Percentiles rank a stretch among this genome's conserved stretches.
Conservation (phyloP, 371 early-diverging fungal genomes). For the Circinella umbellata region DNA sequence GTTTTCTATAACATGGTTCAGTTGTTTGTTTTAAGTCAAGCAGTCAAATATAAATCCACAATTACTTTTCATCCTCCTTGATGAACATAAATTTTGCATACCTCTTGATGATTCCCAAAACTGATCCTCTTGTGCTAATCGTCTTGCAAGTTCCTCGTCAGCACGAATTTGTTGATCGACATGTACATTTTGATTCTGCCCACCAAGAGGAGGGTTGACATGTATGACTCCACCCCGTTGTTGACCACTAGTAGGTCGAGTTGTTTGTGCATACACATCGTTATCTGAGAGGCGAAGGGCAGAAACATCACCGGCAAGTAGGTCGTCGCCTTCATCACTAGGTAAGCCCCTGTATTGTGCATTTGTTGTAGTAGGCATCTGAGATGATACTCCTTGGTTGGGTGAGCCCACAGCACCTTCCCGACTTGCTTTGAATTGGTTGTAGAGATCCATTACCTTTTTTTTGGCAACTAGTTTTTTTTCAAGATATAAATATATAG, state of each 20-base stretch:
- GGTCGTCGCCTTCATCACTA: conserved; percentile 49
- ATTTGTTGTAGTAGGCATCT: conserved; percentile 43
- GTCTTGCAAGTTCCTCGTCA: conserved; percentile 52
- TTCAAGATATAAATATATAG: background rate
- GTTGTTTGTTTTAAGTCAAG: no score
- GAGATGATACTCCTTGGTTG: conserved; percentile 18
- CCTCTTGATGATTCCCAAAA: conserved; percentile 15
- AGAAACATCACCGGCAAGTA: conserved; percentile 52
- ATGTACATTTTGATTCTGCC: conserved; percentile 11
- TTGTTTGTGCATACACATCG: conserved; percentile 51
- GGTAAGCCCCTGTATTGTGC: conserved; percentile 53
- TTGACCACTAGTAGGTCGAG: conserved; percentile 10
- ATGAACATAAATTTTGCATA: background rate
- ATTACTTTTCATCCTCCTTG: no score
- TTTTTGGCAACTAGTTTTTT: conserved; percentile 48
- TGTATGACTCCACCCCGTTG: conserved; percentile 24
- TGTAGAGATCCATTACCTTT: conserved; percentile 51
- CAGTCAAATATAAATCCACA: no score
- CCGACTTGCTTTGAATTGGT: conserved; percentile 44
- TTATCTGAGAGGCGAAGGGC: conserved; percentile 55
- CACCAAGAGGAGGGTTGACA: conserved; percentile 27
- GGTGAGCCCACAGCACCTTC: conserved; percentile 15
- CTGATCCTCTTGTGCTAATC: conserved; percentile 39
- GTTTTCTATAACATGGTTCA: background rate
- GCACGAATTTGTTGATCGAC: conserved; percentile 45